Base-by-base conservation (phyloP, 495 filamentous ascomycete genomes). In the Cercophora samala region DNA sequence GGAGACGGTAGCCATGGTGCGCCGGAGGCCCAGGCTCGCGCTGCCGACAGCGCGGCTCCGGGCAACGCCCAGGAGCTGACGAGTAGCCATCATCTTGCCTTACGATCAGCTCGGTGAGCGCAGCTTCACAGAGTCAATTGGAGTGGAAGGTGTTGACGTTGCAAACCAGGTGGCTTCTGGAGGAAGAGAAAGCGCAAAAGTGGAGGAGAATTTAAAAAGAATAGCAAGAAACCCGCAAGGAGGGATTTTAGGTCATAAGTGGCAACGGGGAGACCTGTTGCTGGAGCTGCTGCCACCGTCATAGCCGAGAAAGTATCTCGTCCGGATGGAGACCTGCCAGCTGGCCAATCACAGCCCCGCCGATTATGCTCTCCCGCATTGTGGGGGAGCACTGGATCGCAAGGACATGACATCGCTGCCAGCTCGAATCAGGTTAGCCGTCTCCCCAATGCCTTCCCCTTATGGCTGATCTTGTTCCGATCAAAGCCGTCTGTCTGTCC, bases 31-130 rank as follows among this genome's bases (percentile, higher is more conserved):
- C 74, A 81, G 72, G 78, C 75, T 73, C 67, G 81, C 72, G 70
- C 75, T 71, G 73, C 73, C 75, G 55, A 77, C 54, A 64, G 80
- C 79, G 75, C 82, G 82, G 76, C 79, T 77, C 70, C 81, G 83
- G 81, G 81, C 81, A 58, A 78, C 72, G 77, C 80, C 80, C 77
- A 83, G 76, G 72, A 83, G 73, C 76, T 85, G 83, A 78, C 84
- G 81, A 68, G 83, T 78, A 63, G 82, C 80, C 79, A 87, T 76
- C 83, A 85, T 87, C 68, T 68, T 84, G 71, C 64, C 83, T 46
- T 79, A 79, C 65, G 71, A 63, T 78, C 68, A 72, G 70, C 68
- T 70, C 72, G 61, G 64, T 63, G 64, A 70, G 53, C 21, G 60
- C 60, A 26, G 5, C 52, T 58, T 55, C 58, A 66, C 53, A 62